Conservation (phyloP, 2,329 filamentous ascomycete genomes). For the Pseudogymnoascus sp. region DNA sequence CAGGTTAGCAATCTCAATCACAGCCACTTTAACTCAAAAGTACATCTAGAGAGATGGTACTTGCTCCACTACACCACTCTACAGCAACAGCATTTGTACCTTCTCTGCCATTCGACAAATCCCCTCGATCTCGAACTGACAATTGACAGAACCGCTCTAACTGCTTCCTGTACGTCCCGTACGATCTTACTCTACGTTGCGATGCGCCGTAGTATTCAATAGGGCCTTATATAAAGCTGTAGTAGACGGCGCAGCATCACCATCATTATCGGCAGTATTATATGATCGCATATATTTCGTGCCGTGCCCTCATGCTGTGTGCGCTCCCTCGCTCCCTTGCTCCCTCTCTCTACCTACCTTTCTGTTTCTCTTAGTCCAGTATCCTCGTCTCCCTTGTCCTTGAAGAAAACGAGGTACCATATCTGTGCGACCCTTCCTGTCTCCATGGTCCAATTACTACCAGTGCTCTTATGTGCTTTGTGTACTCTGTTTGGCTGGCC, state of each 20-base stretch:
- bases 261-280: not conserved
- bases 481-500: not conserved
- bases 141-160: not conserved
- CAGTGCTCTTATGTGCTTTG: not conserved
- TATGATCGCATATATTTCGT: not conserved
- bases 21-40: not conserved
- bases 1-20: not conserved
- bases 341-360: no score
- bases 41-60: not conserved
- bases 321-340: not conserved
- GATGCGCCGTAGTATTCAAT: not conserved
- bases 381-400: not conserved
- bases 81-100: not conserved
- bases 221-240: not conserved
- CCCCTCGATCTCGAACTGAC: not conserved
- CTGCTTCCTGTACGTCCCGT: not conserved
- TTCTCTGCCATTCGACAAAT: not conserved
- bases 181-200: not conserved
- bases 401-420: not conserved
- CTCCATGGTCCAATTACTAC: not conserved
- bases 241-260: not conserved
- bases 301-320: not conserved
- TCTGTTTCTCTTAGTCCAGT: not conserved
- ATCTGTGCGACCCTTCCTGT: not conserved
- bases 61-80: not conserved